Evolutionary conservation across 2,329 filamentous ascomycete genomes (phyloP).

Genomic region (Parastagonospora avenae): DNA sequence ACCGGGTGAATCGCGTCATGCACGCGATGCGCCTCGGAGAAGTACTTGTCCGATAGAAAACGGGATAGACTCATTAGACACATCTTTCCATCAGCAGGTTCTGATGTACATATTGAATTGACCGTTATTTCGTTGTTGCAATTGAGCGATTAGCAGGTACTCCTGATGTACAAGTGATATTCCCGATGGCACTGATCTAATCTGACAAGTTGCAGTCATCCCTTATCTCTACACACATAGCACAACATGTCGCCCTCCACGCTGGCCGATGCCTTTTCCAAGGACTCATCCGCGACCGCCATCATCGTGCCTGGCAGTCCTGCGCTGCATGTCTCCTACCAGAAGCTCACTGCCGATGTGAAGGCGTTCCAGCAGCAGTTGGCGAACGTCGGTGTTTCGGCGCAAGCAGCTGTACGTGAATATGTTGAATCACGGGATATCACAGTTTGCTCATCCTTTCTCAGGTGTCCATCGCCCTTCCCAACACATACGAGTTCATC

Average conservation of each 20-base stretch:
- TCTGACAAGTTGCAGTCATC: constrained; percentile 7
- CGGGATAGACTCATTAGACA: constrained; percentile 6
- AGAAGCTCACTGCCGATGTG: constrained; percentile 69
- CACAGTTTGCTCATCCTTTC: too few species aligned
- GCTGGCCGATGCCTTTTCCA: constrained; percentile 62
- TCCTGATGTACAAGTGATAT: neutral
- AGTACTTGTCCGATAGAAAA: constrained; percentile 8
- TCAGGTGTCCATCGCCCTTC: constrained; percentile 73
- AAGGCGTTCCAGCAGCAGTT: constrained; percentile 76
- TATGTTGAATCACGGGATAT: too few species aligned
- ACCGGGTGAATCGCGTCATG: constrained; percentile 16
- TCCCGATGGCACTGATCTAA: neutral
- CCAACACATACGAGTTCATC: constrained; percentile 88
- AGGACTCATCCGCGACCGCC: constrained; percentile 60
- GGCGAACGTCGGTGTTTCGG: constrained; percentile 72
- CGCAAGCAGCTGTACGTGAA: constrained; percentile 62
- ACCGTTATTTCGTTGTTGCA: constrained; percentile 7
- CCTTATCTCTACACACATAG: constrained; percentile 13
- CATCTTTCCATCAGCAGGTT: constrained; percentile 22
- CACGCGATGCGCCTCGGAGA: constrained; percentile 6
- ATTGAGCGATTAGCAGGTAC: constrained; percentile 9
- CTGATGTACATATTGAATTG: constrained; percentile 11
- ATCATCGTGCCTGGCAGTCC: constrained; percentile 75
- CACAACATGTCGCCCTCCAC: constrained; percentile 60
- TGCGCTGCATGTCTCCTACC: constrained; percentile 71